Base-by-base conservation (phyloP, 371 early-diverging fungal species). In the Furculomyces boomerangus region DNA sequence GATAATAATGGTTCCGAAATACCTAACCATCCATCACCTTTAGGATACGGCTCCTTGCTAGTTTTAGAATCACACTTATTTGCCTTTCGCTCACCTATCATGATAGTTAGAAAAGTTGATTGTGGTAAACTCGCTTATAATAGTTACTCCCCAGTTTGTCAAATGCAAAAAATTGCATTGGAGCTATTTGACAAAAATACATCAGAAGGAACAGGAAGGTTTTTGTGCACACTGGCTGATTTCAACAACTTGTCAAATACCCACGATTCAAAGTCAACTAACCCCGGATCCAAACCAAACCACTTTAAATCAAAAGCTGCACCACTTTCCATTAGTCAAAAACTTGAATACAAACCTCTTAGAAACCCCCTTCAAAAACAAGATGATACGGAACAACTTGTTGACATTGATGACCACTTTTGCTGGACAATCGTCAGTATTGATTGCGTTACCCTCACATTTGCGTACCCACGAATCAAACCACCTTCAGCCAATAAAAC, bases 371-470 rank as follows among this genome's bases (percentile, higher is more conserved):
- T 30, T 14, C 31, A 25, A 2, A 3, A 48, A 7, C 22, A 18
- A 29, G 20, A 2, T 39, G 54, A 37, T 29, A 31, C 22, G 20
- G 7, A 31, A 24, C 7, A 20, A 32, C 10, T 24, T 20, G 14
- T 50, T n/a, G 68, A 68, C 51, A 71, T 84, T 20, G 83, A 82
- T 60, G 87, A 86, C 58, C 80, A 74, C 59, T 68, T 86, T 40
- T 86, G 84, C 68, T 86, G 87, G 87, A 86, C 87, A 2, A 83
- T 84, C 52, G 85, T 84, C n/a, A 83, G 85, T 51, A 80, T 84
- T 55, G 66, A 73, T 51, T 68, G 64, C 24, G 63, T 63, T 26
- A 61, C 60, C 22, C 70, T 62, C 50, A 64, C 62, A 0, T 63
- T 47, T 29, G 41, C 66, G 2, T 30, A 60, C 10, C 65, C 55